Evolutionary conservation across 257 asterid species (phyloP).

Genomic region (Nicotiana tomentosiformis): DNA sequence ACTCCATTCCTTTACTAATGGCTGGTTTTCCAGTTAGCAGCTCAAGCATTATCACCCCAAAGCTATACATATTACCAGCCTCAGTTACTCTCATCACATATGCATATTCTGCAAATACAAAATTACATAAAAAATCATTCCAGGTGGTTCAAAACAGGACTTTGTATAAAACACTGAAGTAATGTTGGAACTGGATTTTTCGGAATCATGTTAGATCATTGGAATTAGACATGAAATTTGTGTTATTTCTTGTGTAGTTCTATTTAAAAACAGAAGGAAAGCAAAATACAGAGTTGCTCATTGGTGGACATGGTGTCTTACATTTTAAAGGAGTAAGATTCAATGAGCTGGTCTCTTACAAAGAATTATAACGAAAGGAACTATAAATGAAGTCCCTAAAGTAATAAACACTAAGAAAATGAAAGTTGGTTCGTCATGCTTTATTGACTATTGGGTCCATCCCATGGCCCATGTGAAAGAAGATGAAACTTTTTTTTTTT

Average conservation of each 20-base stretch:
- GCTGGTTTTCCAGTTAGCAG: slow-evolving; percentile 7
- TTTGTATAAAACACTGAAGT: not conserved
- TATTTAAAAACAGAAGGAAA: too few relatives aligned
- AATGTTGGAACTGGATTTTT: not conserved
- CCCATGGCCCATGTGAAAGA: too few relatives aligned
- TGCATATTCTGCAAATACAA: slow-evolving; percentile 8
- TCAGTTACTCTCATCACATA: slow-evolving; percentile 6
- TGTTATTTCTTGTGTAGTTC: too few relatives aligned
- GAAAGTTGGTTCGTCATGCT: not conserved
- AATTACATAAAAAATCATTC: not conserved
- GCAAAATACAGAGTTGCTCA: too few relatives aligned
- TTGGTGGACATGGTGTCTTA: too few relatives aligned
- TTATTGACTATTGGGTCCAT: too few relatives aligned
- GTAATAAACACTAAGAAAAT: not conserved
- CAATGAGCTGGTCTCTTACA: too few relatives aligned
- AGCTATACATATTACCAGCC: slow-evolving; percentile 14
- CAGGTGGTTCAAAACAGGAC: not conserved
- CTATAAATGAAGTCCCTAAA: not conserved
- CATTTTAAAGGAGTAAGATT: too few relatives aligned
- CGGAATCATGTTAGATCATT: not conserved
- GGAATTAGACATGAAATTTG: too few relatives aligned
- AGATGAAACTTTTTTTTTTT: too few relatives aligned
- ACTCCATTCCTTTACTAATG: slow-evolving; percentile 3
- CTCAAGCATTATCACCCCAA: slow-evolving; percentile 11
- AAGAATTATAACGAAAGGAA: too few relatives aligned